A percentile compares a stretch with the other conserved stretches of the same genome.
phyloP scores from a whole-genome alignment of 257 asterid genomes.

The Ophiorrhiza pumila region DNA sequence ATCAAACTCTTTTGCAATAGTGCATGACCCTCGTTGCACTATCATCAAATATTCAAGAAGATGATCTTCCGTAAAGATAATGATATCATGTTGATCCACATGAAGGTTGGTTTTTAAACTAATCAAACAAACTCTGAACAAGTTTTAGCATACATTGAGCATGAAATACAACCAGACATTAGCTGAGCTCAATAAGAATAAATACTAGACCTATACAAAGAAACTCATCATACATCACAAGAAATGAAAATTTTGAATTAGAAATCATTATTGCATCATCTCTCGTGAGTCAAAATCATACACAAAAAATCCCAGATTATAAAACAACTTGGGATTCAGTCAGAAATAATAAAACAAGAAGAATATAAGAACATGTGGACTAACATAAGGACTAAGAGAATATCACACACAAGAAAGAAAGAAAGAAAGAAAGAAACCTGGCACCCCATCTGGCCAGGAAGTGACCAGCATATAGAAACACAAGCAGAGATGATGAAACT shows the following conservation, averaged over 20 bases:
- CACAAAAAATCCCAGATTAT: neutral
- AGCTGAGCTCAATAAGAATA: too few relatives aligned
- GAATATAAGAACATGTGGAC: neutral
- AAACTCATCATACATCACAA: too few relatives aligned
- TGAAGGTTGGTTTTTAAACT: too few relatives aligned
- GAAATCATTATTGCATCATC: too few relatives aligned
- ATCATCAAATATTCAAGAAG: neutral
- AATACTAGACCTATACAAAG: too few relatives aligned
- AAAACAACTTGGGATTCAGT: neutral
- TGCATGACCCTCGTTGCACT: neutral
- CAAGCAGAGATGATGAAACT: conserved; percentile 35
- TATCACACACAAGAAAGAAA: too few relatives aligned
- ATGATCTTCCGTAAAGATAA: neutral
- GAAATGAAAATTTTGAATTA: too few relatives aligned
- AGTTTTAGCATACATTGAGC: too few relatives aligned
- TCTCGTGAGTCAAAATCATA: too few relatives aligned
- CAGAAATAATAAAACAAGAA: neutral
- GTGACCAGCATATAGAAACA: conserved; percentile 66
- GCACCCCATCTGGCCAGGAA: conserved; percentile 95
- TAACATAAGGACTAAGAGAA: conserved; percentile 1
- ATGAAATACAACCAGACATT: too few relatives aligned
- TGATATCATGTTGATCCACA: neutral
- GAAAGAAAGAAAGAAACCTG: conserved; percentile 42
- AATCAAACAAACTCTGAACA: neutral
- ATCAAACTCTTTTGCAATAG: neutral